Conservation (phyloP, 441 rosid genomes). For the Pelargonium myrrhifolium region DNA sequence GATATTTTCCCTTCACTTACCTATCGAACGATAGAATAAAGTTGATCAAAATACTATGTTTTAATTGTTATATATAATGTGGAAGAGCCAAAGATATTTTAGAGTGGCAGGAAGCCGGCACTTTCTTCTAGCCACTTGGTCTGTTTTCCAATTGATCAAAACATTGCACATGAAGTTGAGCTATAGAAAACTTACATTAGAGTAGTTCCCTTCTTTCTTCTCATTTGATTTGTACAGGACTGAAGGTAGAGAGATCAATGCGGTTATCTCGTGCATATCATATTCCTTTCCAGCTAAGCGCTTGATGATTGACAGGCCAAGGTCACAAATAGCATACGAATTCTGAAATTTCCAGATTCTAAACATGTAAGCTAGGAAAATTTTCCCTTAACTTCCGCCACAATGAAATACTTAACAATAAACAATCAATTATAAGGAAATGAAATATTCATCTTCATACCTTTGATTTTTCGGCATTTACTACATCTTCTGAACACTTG, state of each 20-base stretch:
- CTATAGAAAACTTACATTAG: conserved; percentile 41
- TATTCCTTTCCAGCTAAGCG: conserved; percentile 48
- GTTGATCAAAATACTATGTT: conserved; percentile 1
- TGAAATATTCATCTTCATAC: conserved; percentile 32
- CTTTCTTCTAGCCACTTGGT: background rate
- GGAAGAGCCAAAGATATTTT: conserved; percentile 5
- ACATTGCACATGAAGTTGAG: conserved; percentile 5
- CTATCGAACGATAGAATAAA: background rate
- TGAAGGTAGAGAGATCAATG: conserved; percentile 54
- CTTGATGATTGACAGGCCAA: conserved; percentile 71
- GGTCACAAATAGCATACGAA: conserved; percentile 85
- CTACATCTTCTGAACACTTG: conserved; percentile 69
- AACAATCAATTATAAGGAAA: background rate
- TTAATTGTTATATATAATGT: background rate
- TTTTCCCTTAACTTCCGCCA: background rate
- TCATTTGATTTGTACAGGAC: conserved; percentile 58
- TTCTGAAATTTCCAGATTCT: conserved; percentile 48
- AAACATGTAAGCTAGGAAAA: conserved; percentile 17
- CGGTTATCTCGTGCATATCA: conserved; percentile 32
- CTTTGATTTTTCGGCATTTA: conserved; percentile 73
- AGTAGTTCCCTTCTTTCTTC: conserved; percentile 46
- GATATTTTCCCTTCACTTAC: background rate
- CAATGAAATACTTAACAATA: background rate
- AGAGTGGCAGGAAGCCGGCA: background rate
- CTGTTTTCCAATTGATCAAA: background rate